Conservation (phyloP, 768 basidiomycete species). For the Boletus rubroflammeus region DNA sequence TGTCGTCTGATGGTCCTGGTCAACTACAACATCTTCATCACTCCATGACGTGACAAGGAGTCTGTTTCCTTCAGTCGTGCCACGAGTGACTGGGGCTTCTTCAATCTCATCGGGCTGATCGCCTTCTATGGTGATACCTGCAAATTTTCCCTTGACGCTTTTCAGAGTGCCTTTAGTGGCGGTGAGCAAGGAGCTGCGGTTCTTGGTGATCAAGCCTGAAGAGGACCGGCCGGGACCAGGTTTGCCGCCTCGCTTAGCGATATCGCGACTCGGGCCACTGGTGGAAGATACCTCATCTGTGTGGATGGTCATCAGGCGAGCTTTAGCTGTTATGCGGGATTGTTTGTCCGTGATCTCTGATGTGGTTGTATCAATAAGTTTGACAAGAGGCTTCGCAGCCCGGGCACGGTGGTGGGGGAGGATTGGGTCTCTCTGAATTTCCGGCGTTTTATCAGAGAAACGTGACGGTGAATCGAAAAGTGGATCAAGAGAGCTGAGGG, state of each 20-base stretch:
- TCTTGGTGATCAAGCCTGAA: slow-evolving; percentile 37
- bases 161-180: slow-evolving; percentile 49
- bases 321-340: slow-evolving; percentile 48
- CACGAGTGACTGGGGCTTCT: background rate
- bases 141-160: slow-evolving; percentile 46
- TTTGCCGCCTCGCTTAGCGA: slow-evolving; percentile 24
- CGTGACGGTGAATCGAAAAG: slow-evolving; percentile 29
- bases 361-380: slow-evolving; percentile 41
- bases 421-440: slow-evolving; percentile 1
- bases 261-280: slow-evolving; percentile 6
- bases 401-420: slow-evolving; percentile 44
- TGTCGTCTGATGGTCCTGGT: slow-evolving; percentile 5
- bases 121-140: slow-evolving; percentile 8
- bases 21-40: slow-evolving; percentile 16
- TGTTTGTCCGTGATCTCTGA: slow-evolving; percentile 26
- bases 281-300: slow-evolving; percentile 5
- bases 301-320: slow-evolving; percentile 36
- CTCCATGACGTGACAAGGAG: slow-evolving; percentile 14
- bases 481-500: slow-evolving; percentile 17
- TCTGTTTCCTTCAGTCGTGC: slow-evolving; percentile 3
- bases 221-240: slow-evolving; percentile 55
- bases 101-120: slow-evolving; percentile 23
- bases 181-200: slow-evolving; percentile 52
- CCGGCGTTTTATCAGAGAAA: slow-evolving; percentile 4
- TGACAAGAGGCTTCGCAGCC: slow-evolving; percentile 51